Percentiles rank a stretch among this genome's conserved stretches.
phyloP scores from a whole-genome alignment of 1,284 basidiomycete species.

The Vanrija pseudolonga region DNA sequence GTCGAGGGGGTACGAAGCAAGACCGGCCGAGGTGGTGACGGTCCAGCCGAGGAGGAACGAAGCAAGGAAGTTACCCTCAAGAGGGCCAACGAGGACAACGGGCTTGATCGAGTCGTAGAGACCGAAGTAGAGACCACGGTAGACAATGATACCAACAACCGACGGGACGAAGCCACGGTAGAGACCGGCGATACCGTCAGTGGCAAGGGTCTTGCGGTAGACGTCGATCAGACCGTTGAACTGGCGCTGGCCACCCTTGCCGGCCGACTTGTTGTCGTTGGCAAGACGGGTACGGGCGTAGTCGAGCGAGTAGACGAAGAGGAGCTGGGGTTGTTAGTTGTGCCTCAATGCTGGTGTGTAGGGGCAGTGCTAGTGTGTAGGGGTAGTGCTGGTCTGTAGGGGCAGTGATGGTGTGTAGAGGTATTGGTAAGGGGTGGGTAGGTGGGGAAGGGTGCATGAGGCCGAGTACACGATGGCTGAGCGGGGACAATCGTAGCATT shows the following conservation, averaged over 20 bases:
- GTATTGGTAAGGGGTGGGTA: too few species aligned
- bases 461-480: too few species aligned
- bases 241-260: conserved; percentile 82
- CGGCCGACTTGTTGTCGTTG: conserved; percentile 87
- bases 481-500: too few species aligned
- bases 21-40: conserved; percentile 92
- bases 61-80: conserved; percentile 83
- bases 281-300: conserved; percentile 95
- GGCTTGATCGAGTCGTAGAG: conserved; percentile 92
- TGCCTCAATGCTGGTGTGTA: too few species aligned
- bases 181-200: conserved; percentile 82
- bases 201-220: conserved; percentile 84
- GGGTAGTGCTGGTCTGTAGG: too few species aligned
- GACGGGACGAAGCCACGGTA: conserved; percentile 95
- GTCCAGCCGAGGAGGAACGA: conserved; percentile 89
- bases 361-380: too few species aligned
- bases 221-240: conserved; percentile 92
- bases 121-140: conserved; percentile 78
- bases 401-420: too few species aligned
- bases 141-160: conserved; percentile 91
- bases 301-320: conserved; percentile 94
- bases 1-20: conserved; percentile 92
- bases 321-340: conserved; percentile 48
- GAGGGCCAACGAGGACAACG: conserved; percentile 79
- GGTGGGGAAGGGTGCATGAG: too few species aligned